Percentiles rank a stretch among this genome's conserved stretches.
Evolutionary conservation across 345 rosid genomes (phyloP).

Genomic region (Salix koriyanagi): DNA sequence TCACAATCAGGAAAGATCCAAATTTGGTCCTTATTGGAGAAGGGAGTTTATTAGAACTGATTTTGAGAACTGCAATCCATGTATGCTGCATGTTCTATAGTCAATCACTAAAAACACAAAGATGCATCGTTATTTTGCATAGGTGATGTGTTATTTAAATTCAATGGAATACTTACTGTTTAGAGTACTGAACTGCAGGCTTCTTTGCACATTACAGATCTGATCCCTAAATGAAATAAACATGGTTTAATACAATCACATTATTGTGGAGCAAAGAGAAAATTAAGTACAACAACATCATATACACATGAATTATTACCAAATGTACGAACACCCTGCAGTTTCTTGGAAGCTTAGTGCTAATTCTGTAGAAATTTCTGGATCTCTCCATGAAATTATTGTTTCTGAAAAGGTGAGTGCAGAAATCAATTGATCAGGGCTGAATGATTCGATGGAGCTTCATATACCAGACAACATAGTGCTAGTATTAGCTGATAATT

Average conservation of each 20-base stretch:
- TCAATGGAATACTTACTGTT: constrained; percentile 55
- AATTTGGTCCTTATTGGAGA: neutral
- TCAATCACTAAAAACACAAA: neutral
- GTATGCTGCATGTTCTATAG: neutral
- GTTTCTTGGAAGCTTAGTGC: constrained; percentile 98
- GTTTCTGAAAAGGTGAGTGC: constrained; percentile 51
- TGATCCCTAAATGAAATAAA: constrained; percentile 54
- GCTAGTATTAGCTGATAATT: neutral
- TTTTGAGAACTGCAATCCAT: neutral
- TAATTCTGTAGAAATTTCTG: constrained; percentile 77
- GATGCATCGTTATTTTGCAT: neutral
- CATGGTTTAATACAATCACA: neutral
- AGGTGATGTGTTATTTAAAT: neutral
- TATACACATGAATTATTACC: constrained; percentile 36
- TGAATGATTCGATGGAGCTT: neutral
- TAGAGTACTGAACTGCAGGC: constrained; percentile 67
- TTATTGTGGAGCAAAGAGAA: neutral
- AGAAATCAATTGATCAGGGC: neutral
- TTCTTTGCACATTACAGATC: constrained; percentile 79
- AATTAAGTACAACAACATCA: neutral
- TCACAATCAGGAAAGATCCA: neutral
- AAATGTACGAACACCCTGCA: constrained; percentile 86
- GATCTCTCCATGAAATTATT: constrained; percentile 97
- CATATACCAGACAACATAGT: neutral
- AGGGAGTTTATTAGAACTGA: neutral